Evolutionary conservation across 768 basidiomycete species (phyloP), one percentile per base, ranked within the genome.

Genomic region (Leccinum rimulosum): DNA sequence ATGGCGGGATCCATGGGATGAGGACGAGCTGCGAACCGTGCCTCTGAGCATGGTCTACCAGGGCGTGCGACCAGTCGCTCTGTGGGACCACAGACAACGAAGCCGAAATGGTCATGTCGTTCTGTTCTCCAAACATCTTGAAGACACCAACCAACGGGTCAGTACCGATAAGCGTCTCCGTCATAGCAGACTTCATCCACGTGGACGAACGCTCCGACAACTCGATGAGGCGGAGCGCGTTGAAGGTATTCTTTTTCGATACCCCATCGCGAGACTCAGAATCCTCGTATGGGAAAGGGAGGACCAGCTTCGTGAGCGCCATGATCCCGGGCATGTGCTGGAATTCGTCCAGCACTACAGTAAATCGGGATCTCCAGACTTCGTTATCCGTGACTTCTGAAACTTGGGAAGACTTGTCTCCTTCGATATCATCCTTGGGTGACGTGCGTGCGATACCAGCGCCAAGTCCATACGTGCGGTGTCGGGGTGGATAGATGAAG

Each of bases 251-350:
- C 56, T 15, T 61, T 15, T 50, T 49, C 2, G 56, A 31, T 6
- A 47, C 52, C 17, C 3, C 28, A 1, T 6, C 14, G 9, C 10
- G 38, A 43, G 64, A 52, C 25, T 27, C 22, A 8, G 47, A 1
- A n/a, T 62, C 66, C 9, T 62, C 61, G 0, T 55, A 27, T 6
- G 66, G 54, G 58, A 22, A 72, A 2, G 79, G 74, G 19, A 87
- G 86, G 19, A 97, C 79, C 33, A 98, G 82, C 68, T 95, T 90
- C 0, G 91, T 85, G 48, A 98, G 77, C 3, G 92, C 84, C 91
- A 99, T 95, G 76, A 93, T 86, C 6, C 89, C 86, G 0, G 95
- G 88, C 15, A 98, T 74, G 69, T 95, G 91, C 62, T 94, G 92
- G 58, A 95, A 78, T 72, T 88, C 91, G 68, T 96, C 94, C 11